Evolutionary conservation across 352 stramenopile species (phyloP), one percentile per base, ranked within the genome.

Genomic region (Pythium utonaiense): DNA sequence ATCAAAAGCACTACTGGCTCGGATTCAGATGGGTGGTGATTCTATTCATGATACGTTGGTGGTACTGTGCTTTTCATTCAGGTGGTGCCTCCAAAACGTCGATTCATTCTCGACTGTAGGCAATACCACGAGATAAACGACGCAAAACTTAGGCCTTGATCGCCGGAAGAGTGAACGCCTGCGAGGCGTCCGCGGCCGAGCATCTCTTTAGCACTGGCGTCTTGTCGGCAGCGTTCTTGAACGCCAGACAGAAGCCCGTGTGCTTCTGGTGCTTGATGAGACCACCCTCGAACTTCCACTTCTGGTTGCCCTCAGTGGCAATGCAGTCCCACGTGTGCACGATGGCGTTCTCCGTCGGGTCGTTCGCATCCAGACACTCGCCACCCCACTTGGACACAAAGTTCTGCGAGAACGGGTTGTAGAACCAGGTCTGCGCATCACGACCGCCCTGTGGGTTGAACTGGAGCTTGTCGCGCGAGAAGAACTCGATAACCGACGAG

Each of bases 131-230:
- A 33, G 28, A n/a, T n/a, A n/a, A n/a, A n/a, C n/a, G n/a, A n/a
- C n/a, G n/a, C n/a, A 33, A 33, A 5, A 33, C 28, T 33, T 44
- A 44, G 6, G 36, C 36, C 12, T 14, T 44, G 36, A 17, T 17
- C 21, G 25, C 14, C 42, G 51, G 13, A 4, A 61, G 42, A 33
- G 60, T 53, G 34, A 67, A 62, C 10, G 12, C 36, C 67, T 85
- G 78, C 40, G 75, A 77, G 42, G 64, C 52, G 60, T 83, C 75
- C 33, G 50, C 57, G 14, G 25, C 30, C 27, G 75, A 65, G 66
- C 78, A 88, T 28, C 25, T 65, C 66, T 83, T 85, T 36, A 87
- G 69, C 55, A 80, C 65, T 40, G 83, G 41, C 16, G 79, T 33
- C 53, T 82, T 83, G 45, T 67, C 62, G 54, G 27, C 71, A 12